A percentile compares a stretch with the other conserved stretches of the same genome.
Evolutionary conservation across 768 basidiomycete genomes (phyloP).

Genomic region (Terana coerulea): DNA sequence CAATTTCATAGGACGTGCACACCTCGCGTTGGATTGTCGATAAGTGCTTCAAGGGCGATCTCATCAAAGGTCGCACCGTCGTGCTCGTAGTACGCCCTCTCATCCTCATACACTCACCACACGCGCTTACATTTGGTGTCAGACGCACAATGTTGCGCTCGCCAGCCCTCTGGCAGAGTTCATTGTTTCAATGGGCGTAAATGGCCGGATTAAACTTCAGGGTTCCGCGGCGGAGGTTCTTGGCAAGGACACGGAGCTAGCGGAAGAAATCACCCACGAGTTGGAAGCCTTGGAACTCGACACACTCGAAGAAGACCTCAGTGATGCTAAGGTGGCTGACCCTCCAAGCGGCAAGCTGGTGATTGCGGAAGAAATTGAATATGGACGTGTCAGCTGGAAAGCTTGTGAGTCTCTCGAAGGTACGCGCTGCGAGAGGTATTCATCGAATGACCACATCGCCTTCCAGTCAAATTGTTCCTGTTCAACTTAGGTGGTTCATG

Average conservation of each 20-base stretch:
- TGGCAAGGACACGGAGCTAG: conserved; percentile 33
- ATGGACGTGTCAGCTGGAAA: conserved; percentile 51
- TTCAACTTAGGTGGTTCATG: conserved; percentile 23
- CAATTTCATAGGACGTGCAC: conserved; percentile 37
- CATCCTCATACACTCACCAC: background rate
- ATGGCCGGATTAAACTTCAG: conserved; percentile 47
- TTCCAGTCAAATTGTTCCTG: conserved; percentile 31
- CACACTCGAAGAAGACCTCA: conserved; percentile 7
- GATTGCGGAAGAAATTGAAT: conserved; percentile 56
- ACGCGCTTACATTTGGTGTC: too few relatives aligned
- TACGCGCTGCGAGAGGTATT: background rate
- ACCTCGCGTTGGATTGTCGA: conserved; percentile 47
- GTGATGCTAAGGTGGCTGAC: background rate
- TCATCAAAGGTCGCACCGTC: conserved; percentile 44
- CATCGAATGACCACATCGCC: background rate
- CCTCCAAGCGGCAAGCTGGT: conserved; percentile 47
- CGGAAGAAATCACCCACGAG: conserved; percentile 22
- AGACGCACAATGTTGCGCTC: conserved; percentile 22
- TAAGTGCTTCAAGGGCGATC: conserved; percentile 40
- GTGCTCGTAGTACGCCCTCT: conserved; percentile 39
- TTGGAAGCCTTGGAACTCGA: conserved; percentile 20
- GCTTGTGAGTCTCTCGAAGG: conserved; percentile 22
- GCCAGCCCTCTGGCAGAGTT: conserved; percentile 16
- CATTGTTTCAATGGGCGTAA: conserved; percentile 28
- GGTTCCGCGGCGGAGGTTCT: conserved; percentile 46